A percentile compares a stretch with the other conserved stretches of the same genome.
Conservation (phyloP, 345 rosid genomes). For the Microcos paniculata region DNA sequence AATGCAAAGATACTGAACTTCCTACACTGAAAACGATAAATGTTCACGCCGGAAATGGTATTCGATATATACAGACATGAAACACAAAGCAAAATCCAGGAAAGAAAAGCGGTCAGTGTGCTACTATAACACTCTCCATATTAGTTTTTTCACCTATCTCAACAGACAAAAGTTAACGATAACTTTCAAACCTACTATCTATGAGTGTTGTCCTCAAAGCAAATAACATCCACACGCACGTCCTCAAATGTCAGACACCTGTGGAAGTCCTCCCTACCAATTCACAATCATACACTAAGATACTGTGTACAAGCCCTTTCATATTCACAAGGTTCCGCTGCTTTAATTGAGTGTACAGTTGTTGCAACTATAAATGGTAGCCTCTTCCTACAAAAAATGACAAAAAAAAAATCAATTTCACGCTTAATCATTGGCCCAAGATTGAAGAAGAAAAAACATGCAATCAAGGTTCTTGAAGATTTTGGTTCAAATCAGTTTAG, state of each 20-base stretch:
- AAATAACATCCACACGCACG: constrained; percentile 18
- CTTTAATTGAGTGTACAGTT: constrained; percentile 20
- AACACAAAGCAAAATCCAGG: constrained; percentile 28
- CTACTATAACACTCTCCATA: constrained; percentile 23
- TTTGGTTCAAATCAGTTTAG: not conserved
- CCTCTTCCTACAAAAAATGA: constrained; percentile 18
- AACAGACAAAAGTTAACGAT: constrained; percentile 17
- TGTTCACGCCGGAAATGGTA: constrained; percentile 21
- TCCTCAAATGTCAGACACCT: constrained; percentile 28
- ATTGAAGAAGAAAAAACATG: no score
- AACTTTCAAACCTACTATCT: constrained; percentile 23
- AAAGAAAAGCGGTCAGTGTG: constrained; percentile 20
- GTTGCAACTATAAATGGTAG: constrained; percentile 6
- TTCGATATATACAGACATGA: constrained; percentile 15
- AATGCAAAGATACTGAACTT: constrained; percentile 14
- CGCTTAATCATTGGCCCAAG: no score
- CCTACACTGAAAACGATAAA: constrained; percentile 9
- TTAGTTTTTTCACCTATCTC: constrained; percentile 16
- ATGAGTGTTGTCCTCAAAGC: constrained; percentile 2
- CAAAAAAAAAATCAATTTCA: not conserved
- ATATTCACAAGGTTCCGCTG: constrained; percentile 43
- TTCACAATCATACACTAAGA: constrained; percentile 33
- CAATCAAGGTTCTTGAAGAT: not conserved
- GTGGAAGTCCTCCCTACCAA: constrained; percentile 23
- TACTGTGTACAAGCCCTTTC: constrained; percentile 38